Conservation (phyloP, 345 rosid species). For the Cardamine occulta region DNA sequence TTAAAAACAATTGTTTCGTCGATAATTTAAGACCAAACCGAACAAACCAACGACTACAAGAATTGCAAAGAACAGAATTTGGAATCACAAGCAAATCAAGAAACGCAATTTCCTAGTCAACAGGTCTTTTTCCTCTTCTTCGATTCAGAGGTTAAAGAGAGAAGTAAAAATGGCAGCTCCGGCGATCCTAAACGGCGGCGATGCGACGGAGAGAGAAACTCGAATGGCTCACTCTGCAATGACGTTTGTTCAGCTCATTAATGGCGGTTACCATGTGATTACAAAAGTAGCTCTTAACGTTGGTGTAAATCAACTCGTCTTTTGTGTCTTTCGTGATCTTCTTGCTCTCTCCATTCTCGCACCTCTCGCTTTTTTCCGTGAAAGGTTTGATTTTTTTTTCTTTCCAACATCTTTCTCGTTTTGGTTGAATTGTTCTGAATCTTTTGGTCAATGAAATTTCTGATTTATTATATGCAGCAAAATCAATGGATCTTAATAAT, state of each 20-base stretch:
- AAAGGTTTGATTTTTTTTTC: slow-evolving; percentile 50
- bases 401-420: not conserved
- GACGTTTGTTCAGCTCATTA: slow-evolving; percentile 76
- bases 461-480: not conserved
- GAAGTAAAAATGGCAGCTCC: slow-evolving; percentile 38
- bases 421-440: not conserved
- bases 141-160: not conserved
- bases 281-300: slow-evolving; percentile 94
- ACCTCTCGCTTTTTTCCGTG: slow-evolving; percentile 81
- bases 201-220: slow-evolving; percentile 47
- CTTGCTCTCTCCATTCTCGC: slow-evolving; percentile 90
- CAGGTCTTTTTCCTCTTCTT: not conserved
- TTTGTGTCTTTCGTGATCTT: slow-evolving; percentile 95
- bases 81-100: not conserved
- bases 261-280: slow-evolving; percentile 90
- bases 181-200: slow-evolving; percentile 34
- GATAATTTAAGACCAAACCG: not conserved
- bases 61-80: not conserved
- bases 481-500: not conserved
- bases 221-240: slow-evolving; percentile 75
- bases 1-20: not conserved
- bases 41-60: slow-evolving; percentile 13
- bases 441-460: not conserved
- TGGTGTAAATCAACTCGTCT: slow-evolving; percentile 92
- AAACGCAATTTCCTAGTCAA: not conserved